Percentiles rank a stretch among this genome's conserved stretches.
Evolutionary conservation across 1,284 basidiomycete species (phyloP).

Genomic region (Omphalotus olearius): DNA sequence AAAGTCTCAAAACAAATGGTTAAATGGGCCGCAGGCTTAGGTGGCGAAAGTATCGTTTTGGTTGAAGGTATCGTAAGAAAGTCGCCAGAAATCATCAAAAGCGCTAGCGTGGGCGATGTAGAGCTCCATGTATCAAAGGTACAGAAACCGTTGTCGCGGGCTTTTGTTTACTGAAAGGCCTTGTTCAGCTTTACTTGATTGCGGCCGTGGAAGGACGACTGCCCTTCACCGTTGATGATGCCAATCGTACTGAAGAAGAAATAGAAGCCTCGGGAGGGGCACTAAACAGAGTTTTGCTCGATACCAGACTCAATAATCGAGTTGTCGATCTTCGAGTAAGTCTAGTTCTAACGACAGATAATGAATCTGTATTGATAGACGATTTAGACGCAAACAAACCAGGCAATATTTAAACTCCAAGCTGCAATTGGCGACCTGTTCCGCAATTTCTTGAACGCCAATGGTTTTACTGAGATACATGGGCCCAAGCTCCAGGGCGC

Average conservation of each 20-base stretch:
- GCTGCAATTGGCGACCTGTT: conserved; percentile 87
- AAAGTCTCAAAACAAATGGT: conserved; percentile 97
- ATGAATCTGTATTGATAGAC: conserved; percentile 13
- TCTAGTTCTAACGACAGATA: conserved; percentile 14
- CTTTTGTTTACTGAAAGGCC: conserved; percentile 2
- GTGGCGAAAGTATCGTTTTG: conserved; percentile 89
- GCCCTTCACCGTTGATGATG: conserved; percentile 94
- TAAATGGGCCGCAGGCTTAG: conserved; percentile 82
- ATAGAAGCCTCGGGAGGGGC: conserved; percentile 65
- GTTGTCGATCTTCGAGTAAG: conserved; percentile 89
- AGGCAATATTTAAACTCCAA: conserved; percentile 93
- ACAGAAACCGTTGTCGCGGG: conserved; percentile 13
- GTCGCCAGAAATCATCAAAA: conserved; percentile 87
- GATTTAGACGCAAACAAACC: conserved; percentile 85
- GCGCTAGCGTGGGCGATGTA: conserved; percentile 83
- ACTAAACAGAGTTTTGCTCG: conserved; percentile 75
- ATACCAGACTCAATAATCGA: conserved; percentile 94
- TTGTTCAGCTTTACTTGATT: conserved; percentile 75
- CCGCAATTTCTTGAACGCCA: conserved; percentile 75
- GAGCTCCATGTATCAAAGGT: conserved; percentile 88
- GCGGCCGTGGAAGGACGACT: conserved; percentile 74
- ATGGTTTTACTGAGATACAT: conserved; percentile 93
- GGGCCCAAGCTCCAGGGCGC: conserved; percentile 97
- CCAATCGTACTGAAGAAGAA: conserved; percentile 79
- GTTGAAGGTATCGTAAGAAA: conserved; percentile 83